Base-by-base conservation (phyloP, 2,329 filamentous ascomycete genomes). In the Malbranchea zuffiana region DNA sequence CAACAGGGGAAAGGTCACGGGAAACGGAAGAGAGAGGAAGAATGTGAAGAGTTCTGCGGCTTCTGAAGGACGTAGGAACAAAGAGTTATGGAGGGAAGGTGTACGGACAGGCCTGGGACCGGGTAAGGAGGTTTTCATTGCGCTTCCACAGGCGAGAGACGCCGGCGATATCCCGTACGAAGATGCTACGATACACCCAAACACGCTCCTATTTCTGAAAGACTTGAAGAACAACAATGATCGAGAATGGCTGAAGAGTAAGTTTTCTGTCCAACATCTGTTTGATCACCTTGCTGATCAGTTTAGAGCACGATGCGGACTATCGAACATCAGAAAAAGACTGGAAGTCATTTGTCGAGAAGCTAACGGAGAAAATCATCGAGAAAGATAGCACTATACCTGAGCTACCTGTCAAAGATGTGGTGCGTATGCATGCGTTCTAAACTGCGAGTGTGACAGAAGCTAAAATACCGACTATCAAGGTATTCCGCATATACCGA, bases 401-500 rank as follows among this genome's bases (percentile, higher is more conserved):
- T 1, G 85, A 94, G 49, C 65, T 94, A 15, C 87, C 87, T 1
- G 67, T 80, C 37, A 90, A 92, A 57, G 86, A 94, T 53, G 66
- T 93, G 48, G 76, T 77, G 49, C 54, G 67, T 39, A n/a, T n/a
- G 26, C 11, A 31, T 25, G 19, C 7, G 24, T 38, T 26, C 19
- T 15, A 25, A 38, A 26, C 19, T 31, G 11, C 31, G 4, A 18
- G 10, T 32, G 5, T 12, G 6, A 6, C 6, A 21, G 11, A 24
- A 6, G 25, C 29, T 41, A 15, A 41, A 17, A 2, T n/a, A 16
- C 4, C 2, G 32, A 25, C 10, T 2, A 2, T 33, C 19, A 44
- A 76, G 72, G 67, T 85, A 32, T 93, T 88, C 56, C 78, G 86
- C 43, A 90, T 94, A 41, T 85, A 93, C 59, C 71, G 86, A 49